Conservation (phyloP, 495 filamentous ascomycete genomes). For the Trichocladium uniseriatum region DNA sequence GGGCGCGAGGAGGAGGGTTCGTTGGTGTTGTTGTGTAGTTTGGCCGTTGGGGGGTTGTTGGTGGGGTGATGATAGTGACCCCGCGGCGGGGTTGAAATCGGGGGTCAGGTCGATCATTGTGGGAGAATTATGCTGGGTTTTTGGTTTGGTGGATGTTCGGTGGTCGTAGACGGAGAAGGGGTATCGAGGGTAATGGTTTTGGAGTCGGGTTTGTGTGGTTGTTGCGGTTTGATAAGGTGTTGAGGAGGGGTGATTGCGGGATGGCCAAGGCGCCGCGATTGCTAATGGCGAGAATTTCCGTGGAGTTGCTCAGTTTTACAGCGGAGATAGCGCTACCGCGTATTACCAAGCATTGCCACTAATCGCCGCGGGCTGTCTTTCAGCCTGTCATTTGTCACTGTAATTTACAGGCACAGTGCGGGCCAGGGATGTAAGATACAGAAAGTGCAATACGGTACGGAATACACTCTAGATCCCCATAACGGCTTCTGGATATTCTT, state of each 20-base stretch:
- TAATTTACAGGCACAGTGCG: background rate
- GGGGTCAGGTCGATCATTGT: slow-evolving; percentile 18
- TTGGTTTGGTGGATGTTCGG: background rate
- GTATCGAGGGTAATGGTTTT: background rate
- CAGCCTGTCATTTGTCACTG: too few relatives aligned
- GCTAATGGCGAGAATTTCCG: slow-evolving; percentile 10
- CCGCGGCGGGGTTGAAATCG: slow-evolving; percentile 21
- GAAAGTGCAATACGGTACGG: too few relatives aligned
- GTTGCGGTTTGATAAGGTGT: background rate
- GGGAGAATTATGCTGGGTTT: too few relatives aligned
- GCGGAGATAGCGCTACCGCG: slow-evolving; percentile 7
- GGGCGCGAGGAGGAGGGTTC: slow-evolving; percentile 48
- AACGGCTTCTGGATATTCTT: too few relatives aligned
- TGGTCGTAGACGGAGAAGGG: background rate
- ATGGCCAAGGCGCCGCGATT: background rate
- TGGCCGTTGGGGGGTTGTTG: background rate
- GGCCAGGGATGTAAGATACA: too few relatives aligned
- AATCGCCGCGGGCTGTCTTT: too few relatives aligned
- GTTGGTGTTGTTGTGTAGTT: slow-evolving; percentile 4
- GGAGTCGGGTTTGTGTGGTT: background rate
- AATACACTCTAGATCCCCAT: too few relatives aligned
- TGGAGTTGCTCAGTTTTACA: slow-evolving; percentile 12
- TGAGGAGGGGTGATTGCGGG: background rate
- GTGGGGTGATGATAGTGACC: background rate
- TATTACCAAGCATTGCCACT: slow-evolving; percentile 23